Conservation (phyloP, 1,139 yeast species). For the Magnusiomyces suaveolens region DNA sequence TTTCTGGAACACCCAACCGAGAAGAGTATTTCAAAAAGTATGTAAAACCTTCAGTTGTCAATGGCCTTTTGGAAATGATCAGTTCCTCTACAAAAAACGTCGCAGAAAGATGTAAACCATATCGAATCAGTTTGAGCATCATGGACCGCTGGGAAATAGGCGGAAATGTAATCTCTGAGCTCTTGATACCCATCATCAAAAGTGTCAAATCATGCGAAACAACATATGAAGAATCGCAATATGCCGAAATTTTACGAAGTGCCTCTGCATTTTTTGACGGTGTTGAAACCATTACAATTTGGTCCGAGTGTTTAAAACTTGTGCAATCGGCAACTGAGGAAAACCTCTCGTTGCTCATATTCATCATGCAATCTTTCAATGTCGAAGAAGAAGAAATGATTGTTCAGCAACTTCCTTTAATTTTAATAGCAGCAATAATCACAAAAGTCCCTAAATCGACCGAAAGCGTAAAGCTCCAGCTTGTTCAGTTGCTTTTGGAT, state of each 20-base stretch:
- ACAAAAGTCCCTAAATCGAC: constrained; percentile 9
- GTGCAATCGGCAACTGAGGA: constrained; percentile 21
- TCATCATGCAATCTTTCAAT: constrained; percentile 55
- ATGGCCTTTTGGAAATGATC: constrained; percentile 46
- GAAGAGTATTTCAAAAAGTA: constrained; percentile 48
- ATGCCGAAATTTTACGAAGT: constrained; percentile 42
- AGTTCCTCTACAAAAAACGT: constrained; percentile 29
- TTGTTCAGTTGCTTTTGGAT: constrained; percentile 37
- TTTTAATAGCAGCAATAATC: constrained; percentile 42
- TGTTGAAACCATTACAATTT: constrained; percentile 67
- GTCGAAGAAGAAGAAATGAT: constrained; percentile 81
- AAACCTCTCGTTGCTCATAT: constrained; percentile 37
- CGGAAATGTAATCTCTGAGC: constrained; percentile 52
- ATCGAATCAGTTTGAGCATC: constrained; percentile 56
- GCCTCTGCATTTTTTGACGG: constrained; percentile 73
- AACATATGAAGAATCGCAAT: constrained; percentile 17
- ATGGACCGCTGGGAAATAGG: constrained; percentile 96
- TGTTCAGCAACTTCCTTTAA: constrained; percentile 63
- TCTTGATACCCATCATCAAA: constrained; percentile 56
- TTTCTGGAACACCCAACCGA: constrained; percentile 24
- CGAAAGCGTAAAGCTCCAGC: constrained; percentile 28
- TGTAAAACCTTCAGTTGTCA: constrained; percentile 44
- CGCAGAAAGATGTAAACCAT: constrained; percentile 40
- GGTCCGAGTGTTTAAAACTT: constrained; percentile 52
- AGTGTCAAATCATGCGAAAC: constrained; percentile 22